Base-by-base conservation (phyloP, 2,329 filamentous ascomycete species). In the Exophiala aquamarina region DNA sequence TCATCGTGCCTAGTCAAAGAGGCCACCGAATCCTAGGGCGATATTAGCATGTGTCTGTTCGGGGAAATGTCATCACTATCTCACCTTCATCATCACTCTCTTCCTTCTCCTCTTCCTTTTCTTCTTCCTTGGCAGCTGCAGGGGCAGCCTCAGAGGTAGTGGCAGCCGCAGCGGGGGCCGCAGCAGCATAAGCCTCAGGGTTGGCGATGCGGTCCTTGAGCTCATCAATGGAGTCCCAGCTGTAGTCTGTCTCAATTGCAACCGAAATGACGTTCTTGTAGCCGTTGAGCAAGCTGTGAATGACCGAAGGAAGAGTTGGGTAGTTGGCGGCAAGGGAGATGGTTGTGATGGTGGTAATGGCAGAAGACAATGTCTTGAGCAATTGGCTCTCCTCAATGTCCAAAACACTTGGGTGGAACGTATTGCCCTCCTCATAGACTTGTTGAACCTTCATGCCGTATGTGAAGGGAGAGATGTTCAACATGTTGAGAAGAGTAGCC, bases 201-300 rank as follows among this genome's bases (percentile, higher is more conserved):
- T 98, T 97, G 77, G 89, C 89, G 67, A 98, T 96, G 72, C 93
- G 90, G 79, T 98, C 93, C 87, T 98, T 98, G 78, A 98, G 87
- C 77, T 95, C 82, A 67, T 94, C 84, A 67, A 98, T 95, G 75
- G 89, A 89, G 65, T 91, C 84, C 92, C 93, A 98, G 75, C 83
- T 86, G 81, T 86, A 86, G 61, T 95, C 91, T 64, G 89, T 96
- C 75, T 84, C 82, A 66, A 98, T 72, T 66, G 93, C 94, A 65
- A 96, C 84, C 61, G 93, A 81, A 62, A 97, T 78, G 61, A 87
- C 77, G 70, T 95, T 96, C 90, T 98, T 98, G 89, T 98, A 98
- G 66, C 79, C 73, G 84, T 97, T 98, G 82, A 97, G 81, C 61
- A 98, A 64, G 61, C 89, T 95, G 87, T 98, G 93, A 66, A 95